Base-by-base conservation (phyloP, 306 rosid species). In the Arachis hypogaea region DNA sequence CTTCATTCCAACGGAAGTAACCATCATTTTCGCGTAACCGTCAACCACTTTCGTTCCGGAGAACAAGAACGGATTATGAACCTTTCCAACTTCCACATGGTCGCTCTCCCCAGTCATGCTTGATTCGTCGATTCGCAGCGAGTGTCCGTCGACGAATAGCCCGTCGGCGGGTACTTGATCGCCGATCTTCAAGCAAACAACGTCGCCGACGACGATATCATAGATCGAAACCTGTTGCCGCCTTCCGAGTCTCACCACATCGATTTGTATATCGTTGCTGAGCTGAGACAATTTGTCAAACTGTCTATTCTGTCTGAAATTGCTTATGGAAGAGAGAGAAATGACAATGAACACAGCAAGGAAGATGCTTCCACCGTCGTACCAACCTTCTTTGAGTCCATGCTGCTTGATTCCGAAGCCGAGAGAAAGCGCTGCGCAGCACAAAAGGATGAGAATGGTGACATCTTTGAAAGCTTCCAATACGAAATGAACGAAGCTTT, bases 381-480 rank as follows among this genome's bases (percentile, higher is more conserved):
- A 80, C 84, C 84, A 80, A 63, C 84, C 84, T 75, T 80, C 84
- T 64, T 75, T 70, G 55, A 71, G 44, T 16, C 84, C 84, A 49
- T 75, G 57, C 33, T 80, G 65, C 16, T 80, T 80, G 42, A 80
- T 80, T 5, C 84, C 84, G 59, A 80, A 80, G 7, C 70, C 84
- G 16, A 80, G 52, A 8, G 84, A 80, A 42, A 80, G 80, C 3
- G 77, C 49, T 3, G 84, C 80, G 59, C 84, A 80, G 14, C n/a
- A 80, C 69, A 80, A 29, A 5, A 70, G 84, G 47, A 80, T 80
- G 11, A 80, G 65, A 64, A 80, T 80, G 0, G 84, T 75, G 2
- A 65, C 65, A 57, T 80, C 84, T 69, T 80, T 75, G 14, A 80
- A 75, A 6, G 84, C 77, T 69, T 70, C 80, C 47, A 70, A 7